Evolutionary conservation across 2,329 filamentous ascomycete species (phyloP).

Genomic region (Zasmidium angulare): DNA sequence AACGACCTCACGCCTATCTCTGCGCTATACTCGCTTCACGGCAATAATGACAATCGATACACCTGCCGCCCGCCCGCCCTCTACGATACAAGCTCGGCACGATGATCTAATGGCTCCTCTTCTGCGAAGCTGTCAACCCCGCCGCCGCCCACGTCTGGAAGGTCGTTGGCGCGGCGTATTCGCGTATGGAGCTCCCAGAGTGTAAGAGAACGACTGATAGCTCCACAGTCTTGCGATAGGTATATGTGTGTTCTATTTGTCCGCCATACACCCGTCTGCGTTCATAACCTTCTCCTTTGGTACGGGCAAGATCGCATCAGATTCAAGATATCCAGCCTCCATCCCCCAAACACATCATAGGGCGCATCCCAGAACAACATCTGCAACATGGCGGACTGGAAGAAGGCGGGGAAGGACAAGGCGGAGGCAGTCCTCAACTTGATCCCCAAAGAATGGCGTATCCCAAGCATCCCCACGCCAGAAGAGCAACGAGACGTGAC

Average conservation of each 20-base stretch:
- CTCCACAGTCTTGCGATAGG: too few species aligned
- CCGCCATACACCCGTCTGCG: too few species aligned
- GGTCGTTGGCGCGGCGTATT: background rate
- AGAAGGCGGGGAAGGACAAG: conserved; percentile 52
- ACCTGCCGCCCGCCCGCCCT: too few species aligned
- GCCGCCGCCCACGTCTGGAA: background rate
- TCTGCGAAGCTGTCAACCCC: background rate
- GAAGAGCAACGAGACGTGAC: conserved; percentile 58
- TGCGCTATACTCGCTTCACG: too few species aligned
- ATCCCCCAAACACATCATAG: background rate
- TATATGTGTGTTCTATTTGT: too few species aligned
- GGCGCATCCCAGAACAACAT: too few species aligned
- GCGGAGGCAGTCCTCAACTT: conserved; percentile 53
- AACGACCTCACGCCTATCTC: background rate
- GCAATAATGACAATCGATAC: too few species aligned
- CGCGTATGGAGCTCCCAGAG: too few species aligned
- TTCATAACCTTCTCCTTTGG: too few species aligned
- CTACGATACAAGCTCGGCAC: too few species aligned
- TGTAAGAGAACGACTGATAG: too few species aligned
- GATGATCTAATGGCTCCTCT: background rate
- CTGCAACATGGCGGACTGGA: conserved; percentile 43
- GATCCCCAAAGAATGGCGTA: conserved; percentile 59
- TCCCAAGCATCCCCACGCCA: conserved; percentile 48
- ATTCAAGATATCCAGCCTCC: background rate
- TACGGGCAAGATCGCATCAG: too few species aligned